Percentiles rank a stretch among this genome's conserved stretches.
Evolutionary conservation across 805 yeast species (phyloP).

Genomic region (Kazachstania martiniae): DNA sequence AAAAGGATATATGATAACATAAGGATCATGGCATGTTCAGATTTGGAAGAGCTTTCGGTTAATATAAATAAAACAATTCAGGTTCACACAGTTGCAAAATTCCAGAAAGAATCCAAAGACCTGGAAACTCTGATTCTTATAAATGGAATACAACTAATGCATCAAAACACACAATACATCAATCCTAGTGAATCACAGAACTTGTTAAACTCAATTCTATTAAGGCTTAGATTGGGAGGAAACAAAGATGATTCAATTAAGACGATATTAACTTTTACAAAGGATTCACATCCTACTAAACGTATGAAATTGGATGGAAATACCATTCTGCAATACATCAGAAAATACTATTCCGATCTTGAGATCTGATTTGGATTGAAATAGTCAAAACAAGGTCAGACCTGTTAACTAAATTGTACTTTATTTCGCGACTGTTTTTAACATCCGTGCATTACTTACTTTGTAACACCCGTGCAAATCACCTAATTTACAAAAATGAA

Average conservation of each 20-base stretch:
- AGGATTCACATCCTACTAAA: constrained; percentile 3
- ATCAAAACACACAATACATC: constrained; percentile 15
- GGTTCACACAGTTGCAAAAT: neutral
- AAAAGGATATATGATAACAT: constrained; percentile 18
- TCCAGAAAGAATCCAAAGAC: neutral
- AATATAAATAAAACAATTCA: constrained; percentile 1
- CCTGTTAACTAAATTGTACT: too few species aligned
- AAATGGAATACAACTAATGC: constrained; percentile 23
- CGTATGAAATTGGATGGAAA: constrained; percentile 11
- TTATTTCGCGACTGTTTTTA: too few species aligned
- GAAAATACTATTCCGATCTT: constrained; percentile 18
- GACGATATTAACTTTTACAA: neutral
- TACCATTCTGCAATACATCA: constrained; percentile 16
- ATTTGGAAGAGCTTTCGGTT: constrained; percentile 17
- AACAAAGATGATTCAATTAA: constrained; percentile 5
- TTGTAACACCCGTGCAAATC: constrained; percentile 1
- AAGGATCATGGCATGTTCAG: constrained; percentile 19
- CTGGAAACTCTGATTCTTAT: constrained; percentile 7
- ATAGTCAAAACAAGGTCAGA: too few species aligned
- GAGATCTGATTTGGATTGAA: too few species aligned
- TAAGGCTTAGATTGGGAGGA: constrained; percentile 14
- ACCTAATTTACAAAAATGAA: too few species aligned
- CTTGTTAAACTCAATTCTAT: constrained; percentile 12
- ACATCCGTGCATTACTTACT: too few species aligned
- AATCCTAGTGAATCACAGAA: constrained; percentile 13